Evolutionary conservation across 2,329 filamentous ascomycete species (phyloP).

Genomic region (Chalaropsis ovoidea): DNA sequence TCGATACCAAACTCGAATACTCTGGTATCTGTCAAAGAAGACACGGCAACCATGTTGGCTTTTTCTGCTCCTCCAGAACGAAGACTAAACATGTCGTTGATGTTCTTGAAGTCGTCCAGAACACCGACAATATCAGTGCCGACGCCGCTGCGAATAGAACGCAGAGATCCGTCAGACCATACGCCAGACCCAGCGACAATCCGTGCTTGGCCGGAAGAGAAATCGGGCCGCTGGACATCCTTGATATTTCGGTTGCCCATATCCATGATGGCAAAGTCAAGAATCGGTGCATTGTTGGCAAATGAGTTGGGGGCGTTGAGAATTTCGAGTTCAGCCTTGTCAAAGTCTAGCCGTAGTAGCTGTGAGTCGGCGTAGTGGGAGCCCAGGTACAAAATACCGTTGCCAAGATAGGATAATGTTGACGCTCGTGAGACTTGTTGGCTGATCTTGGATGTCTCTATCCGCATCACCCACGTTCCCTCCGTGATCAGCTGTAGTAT

Average conservation of each 20-base stretch:
- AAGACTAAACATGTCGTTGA: constrained; percentile 63
- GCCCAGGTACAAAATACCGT: constrained; percentile 68
- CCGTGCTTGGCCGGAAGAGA: constrained; percentile 86
- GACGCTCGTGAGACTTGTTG: constrained; percentile 60
- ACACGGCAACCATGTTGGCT: constrained; percentile 64
- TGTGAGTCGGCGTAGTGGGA: constrained; percentile 92
- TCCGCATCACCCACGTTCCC: constrained; percentile 56
- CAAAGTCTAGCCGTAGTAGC: constrained; percentile 51
- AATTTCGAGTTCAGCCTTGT: constrained; percentile 44
- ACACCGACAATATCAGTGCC: constrained; percentile 80
- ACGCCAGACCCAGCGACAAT: constrained; percentile 90
- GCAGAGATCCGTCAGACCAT: constrained; percentile 74
- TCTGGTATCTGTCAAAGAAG: constrained; percentile 73
- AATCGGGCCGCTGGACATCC: constrained; percentile 62
- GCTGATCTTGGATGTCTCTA: constrained; percentile 57
- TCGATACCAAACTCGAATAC: constrained; percentile 64
- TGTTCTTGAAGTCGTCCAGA: constrained; percentile 65
- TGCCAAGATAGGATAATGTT: constrained; percentile 65
- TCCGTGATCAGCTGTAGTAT: constrained; percentile 67
- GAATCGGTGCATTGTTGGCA: constrained; percentile 73
- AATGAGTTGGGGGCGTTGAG: constrained; percentile 56
- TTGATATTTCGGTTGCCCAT: constrained; percentile 63
- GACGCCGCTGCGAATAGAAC: constrained; percentile 87
- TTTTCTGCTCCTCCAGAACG: constrained; percentile 40
- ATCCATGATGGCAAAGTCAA: constrained; percentile 95